Conservation (phyloP, 2,329 filamentous ascomycete species). For the Polytolypa hystricis region DNA sequence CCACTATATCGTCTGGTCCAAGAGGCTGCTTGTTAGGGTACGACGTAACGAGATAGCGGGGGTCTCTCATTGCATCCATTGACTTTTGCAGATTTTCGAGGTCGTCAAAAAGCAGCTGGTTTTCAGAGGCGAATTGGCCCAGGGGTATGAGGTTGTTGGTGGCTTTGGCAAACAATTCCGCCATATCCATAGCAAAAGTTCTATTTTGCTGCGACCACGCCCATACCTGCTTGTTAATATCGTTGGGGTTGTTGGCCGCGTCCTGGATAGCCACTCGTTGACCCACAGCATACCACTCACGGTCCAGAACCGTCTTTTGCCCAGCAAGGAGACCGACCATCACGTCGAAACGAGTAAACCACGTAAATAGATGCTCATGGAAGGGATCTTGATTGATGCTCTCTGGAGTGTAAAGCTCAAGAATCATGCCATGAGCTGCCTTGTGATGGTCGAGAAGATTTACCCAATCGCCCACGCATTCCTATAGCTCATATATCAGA, state of each 20-base stretch:
- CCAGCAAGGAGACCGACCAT: slow-evolving; percentile 75
- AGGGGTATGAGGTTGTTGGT: slow-evolving; percentile 52
- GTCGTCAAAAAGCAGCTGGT: slow-evolving; percentile 41
- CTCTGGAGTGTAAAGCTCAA: slow-evolving; percentile 64
- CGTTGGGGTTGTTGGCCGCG: slow-evolving; percentile 47
- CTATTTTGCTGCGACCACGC: slow-evolving; percentile 55
- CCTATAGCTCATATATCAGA: slow-evolving; percentile 40
- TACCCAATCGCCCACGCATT: slow-evolving; percentile 91
- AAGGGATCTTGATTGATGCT: slow-evolving; percentile 60
- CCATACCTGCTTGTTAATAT: slow-evolving; percentile 56
- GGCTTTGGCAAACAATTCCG: slow-evolving; percentile 61
- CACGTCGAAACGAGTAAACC: slow-evolving; percentile 84
- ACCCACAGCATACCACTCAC: slow-evolving; percentile 64
- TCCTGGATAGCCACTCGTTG: slow-evolving; percentile 53
- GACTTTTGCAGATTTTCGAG: slow-evolving; percentile 33
- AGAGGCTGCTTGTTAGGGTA: slow-evolving; percentile 46
- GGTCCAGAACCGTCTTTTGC: slow-evolving; percentile 59
- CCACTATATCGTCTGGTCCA: slow-evolving; percentile 56
- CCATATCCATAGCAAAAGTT: slow-evolving; percentile 68
- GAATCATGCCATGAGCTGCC: slow-evolving; percentile 73
- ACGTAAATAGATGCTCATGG: slow-evolving; percentile 64
- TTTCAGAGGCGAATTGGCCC: slow-evolving; percentile 55
- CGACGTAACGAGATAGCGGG: slow-evolving; percentile 51
- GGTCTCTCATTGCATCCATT: slow-evolving; percentile 54
- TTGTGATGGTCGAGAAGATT: slow-evolving; percentile 88